These are phyloP conservation scores for Lolium multiflorum DNA, from an alignment of 176 grass and related monocot genomes.

Conservation along the genomic window DNA sequence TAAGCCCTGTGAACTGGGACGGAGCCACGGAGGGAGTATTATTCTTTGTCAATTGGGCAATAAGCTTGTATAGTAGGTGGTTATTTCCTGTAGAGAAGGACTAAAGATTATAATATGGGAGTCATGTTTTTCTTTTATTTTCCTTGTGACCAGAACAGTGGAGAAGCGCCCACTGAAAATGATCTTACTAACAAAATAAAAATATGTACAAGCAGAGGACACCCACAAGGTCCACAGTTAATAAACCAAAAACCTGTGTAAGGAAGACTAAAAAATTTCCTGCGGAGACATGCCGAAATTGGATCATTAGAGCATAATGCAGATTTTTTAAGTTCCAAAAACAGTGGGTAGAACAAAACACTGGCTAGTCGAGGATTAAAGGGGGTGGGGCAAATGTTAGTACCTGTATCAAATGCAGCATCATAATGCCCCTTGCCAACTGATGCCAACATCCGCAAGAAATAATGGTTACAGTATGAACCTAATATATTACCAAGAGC, in stretches of 20 bases:
- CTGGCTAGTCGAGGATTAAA: conserved; percentile 1
- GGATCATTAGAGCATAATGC: conserved; percentile 22
- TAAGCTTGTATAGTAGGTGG: background rate
- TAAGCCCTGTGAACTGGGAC: too few relatives aligned
- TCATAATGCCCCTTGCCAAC: conserved; percentile 86
- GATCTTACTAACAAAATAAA: background rate
- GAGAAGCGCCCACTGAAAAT: background rate
- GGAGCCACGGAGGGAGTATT: too few relatives aligned
- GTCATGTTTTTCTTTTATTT: conserved; percentile 9
- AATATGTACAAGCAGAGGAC: background rate
- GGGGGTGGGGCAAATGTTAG: background rate
- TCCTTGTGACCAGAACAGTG: background rate
- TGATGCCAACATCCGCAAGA: conserved; percentile 91
- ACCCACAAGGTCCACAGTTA: background rate
- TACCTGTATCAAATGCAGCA: conserved; percentile 83
- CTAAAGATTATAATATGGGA: background rate
- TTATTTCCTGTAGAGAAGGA: background rate
- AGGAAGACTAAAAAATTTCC: background rate
- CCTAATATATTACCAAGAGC: conserved; percentile 57
- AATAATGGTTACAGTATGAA: conserved; percentile 95
- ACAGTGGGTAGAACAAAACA: conserved; percentile 19
- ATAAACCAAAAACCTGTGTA: background rate
- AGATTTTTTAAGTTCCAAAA: conserved; percentile 20
- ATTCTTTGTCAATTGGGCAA: background rate
- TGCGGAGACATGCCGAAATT: background rate